Base-by-base conservation (phyloP, 768 basidiomycete species). In the Termitomyces sp. region DNA sequence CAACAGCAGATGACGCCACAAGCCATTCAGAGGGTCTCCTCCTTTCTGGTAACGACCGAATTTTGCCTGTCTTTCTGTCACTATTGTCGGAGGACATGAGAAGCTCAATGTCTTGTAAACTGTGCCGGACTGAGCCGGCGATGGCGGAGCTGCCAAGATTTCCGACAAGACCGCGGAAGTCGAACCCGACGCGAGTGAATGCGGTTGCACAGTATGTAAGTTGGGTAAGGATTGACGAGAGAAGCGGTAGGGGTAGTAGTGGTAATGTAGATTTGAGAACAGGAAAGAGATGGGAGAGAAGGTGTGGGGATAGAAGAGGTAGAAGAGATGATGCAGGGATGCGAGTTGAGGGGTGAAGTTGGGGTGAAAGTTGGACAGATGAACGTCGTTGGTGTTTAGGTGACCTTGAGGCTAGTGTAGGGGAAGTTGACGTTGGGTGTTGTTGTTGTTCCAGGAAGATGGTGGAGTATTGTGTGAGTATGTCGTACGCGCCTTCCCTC, bases 171-270 rank as follows among this genome's bases (percentile, higher is more conserved):
- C 79, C 72, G 34, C 87, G 83, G 71, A 99, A 98, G 69, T 97
- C 95, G 65, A 96, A 80, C 0, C 96, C 96, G 16, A 96, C 82
- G n/a, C 95, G 85, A 0, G 92, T 81, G 67, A 97, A 97, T 0
- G 95, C 94, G 18, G 87, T 85, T 8, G 94, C 87, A 69, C 95
- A 97, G 72, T 98, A 98, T 13, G 91, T 89, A 47, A 98, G 81
- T 66, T 98, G 96, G 0, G 95, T 96, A 58, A 97, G 84, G 45
- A 95, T 80, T 37, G 95, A 86, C 22, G 93, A 81, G 63, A 96
- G 79, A 24, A 91, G 75, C 20, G 89, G 67, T 15, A 87, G 76
- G 33, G 86, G 75, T 20, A 86, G 78, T 11, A 78, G 81, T 0
- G 86, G 82, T 16, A 97, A 80, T 51, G 85, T 81, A 8, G 75